Base-by-base conservation (phyloP, 192 early-diverging fungal species). In the Nowakowskiella sp. region DNA sequence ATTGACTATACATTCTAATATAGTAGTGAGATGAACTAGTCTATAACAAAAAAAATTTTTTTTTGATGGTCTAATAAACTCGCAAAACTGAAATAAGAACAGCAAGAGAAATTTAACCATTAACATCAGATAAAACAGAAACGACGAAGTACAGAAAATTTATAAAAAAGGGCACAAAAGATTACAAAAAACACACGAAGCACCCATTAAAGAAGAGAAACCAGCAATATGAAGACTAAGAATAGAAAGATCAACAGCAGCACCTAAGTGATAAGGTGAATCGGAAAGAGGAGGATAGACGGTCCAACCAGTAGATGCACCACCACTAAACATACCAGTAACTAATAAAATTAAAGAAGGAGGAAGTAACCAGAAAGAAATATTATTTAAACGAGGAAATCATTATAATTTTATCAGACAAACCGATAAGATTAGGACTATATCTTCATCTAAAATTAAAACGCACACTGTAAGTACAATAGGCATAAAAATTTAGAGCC, bases 291-390 rank as follows among this genome's bases (percentile, higher is more conserved):
- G 58, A 34, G 61, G 64, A 44, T 74, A 66, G 49, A 65, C 46
- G 5, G 66, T 65, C 64, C 62, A 64, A 59, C 62, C 62, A 24
- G 58, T 62, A 72, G 30, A 64, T 6, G 58, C 67, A 71, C 65
- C 65, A 64, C 65, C 65, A 64, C 57, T 36, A 57, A 66, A 66
- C 52, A 70, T 33, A 66, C 65, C 64, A 42, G 64, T 65, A 58
- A 47, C 48, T 70, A 71, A 68, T 68, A 70, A 66, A 39, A 65
- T 70, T 25, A 70, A 70, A 63, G 63, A 65, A 65, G 63, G 63
- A 52, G 63, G 63, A 62, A 70, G 61, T 61, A 71, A 65, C 63
- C 65, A 66, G 27, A 72, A 66, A 70, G 58, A 58, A 45, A 72
- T 64, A 21, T 66, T 66, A 65, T 66, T 66, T 16, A 30, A 60